phyloP scores from a whole-genome alignment of 2,329 filamentous ascomycete species.

The Rutstroemia sp. region DNA sequence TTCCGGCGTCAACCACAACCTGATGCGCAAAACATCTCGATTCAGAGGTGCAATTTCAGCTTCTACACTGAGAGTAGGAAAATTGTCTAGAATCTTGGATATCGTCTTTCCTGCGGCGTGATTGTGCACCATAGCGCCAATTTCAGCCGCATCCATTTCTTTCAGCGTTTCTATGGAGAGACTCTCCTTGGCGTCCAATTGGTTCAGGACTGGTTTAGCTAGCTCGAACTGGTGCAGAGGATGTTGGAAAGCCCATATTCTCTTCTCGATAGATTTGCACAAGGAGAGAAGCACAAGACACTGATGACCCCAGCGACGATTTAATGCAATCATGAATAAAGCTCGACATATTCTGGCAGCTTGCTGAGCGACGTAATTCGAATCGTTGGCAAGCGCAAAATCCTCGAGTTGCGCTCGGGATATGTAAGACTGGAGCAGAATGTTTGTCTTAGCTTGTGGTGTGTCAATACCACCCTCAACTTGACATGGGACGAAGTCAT shows the following conservation, averaged over 20 bases:
- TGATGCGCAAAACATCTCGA: slow-evolving; percentile 86
- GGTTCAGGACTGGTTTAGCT: slow-evolving; percentile 71
- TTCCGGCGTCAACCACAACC: slow-evolving; percentile 77
- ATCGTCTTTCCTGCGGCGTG: slow-evolving; percentile 78
- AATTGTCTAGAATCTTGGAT: slow-evolving; percentile 74
- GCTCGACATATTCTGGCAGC: slow-evolving; percentile 89
- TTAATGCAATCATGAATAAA: slow-evolving; percentile 94
- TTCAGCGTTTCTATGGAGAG: slow-evolving; percentile 74
- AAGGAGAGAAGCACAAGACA: slow-evolving; percentile 85
- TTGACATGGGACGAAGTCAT: slow-evolving; percentile 60
- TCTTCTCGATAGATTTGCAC: slow-evolving; percentile 95
- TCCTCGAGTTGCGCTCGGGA: slow-evolving; percentile 83
- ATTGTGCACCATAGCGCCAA: slow-evolving; percentile 87
- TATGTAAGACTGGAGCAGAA: slow-evolving; percentile 89
- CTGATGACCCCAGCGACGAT: slow-evolving; percentile 91
- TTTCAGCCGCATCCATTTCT: slow-evolving; percentile 89
- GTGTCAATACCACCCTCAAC: slow-evolving; percentile 63
- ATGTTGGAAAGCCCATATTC: slow-evolving; percentile 91
- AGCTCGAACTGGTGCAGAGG: slow-evolving; percentile 93
- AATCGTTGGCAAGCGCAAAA: slow-evolving; percentile 86
- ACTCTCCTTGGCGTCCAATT: slow-evolving; percentile 75
- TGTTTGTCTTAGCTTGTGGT: slow-evolving; percentile 89
- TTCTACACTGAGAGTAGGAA: slow-evolving; percentile 85
- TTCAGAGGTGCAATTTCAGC: slow-evolving; percentile 94
- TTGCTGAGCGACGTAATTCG: slow-evolving; percentile 93